Percentiles rank a stretch among this genome's conserved stretches.
Evolutionary conservation across 345 rosid species (phyloP).

Genomic region (Luvunga scandens): DNA sequence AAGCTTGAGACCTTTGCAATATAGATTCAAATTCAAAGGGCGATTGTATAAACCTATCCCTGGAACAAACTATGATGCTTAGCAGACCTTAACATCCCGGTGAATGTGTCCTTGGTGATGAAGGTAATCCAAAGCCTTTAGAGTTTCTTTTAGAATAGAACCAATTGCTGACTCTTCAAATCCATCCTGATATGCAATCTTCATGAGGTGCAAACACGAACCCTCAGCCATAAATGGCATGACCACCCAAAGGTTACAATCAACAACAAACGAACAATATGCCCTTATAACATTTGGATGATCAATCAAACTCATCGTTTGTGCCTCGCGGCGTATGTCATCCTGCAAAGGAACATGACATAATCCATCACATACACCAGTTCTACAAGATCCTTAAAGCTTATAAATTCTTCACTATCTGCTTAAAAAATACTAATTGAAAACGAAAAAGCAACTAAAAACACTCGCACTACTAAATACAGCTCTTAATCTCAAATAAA

Average conservation of each 20-base stretch:
- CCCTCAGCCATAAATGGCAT: constrained; percentile 99
- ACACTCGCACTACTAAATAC: background rate
- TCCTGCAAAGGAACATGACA: constrained; percentile 49
- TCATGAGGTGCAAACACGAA: constrained; percentile 96
- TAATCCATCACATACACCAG: constrained; percentile 1
- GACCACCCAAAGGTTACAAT: constrained; percentile 83
- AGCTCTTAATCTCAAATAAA: background rate
- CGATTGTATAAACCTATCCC: background rate
- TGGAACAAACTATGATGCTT: constrained; percentile 7
- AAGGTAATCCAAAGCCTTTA: constrained; percentile 93
- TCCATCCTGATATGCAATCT: constrained; percentile 85
- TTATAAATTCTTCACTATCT: background rate
- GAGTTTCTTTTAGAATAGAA: constrained; percentile 90
- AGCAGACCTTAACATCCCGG: constrained; percentile 91
- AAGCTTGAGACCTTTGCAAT: background rate
- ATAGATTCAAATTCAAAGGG: background rate
- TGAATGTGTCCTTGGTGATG: constrained; percentile 97
- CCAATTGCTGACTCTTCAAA: constrained; percentile 95
- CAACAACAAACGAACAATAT: constrained; percentile 90
- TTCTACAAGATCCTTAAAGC: background rate
- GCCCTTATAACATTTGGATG: constrained; percentile 92
- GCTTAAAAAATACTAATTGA: background rate
- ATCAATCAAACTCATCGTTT: constrained; percentile 95
- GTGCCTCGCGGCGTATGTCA: constrained; percentile 91
- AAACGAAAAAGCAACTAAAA: too few relatives aligned